Conservation (phyloP, 2,329 filamentous ascomycete species). For the Calonectria hawksworthii region DNA sequence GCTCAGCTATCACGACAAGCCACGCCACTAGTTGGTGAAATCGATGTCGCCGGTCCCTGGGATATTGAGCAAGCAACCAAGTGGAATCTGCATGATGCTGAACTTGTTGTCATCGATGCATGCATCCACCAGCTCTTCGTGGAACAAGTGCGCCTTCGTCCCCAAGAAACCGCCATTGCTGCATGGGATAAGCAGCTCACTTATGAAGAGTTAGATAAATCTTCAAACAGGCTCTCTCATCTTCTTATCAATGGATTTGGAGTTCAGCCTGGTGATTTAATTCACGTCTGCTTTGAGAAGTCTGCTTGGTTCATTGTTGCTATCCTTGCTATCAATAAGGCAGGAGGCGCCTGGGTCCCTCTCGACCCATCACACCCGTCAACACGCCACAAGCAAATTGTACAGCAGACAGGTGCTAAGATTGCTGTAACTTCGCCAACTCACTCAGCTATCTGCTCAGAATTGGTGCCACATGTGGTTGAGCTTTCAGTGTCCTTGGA, state of each 20-base stretch:
- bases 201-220: background rate
- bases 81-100: background rate
- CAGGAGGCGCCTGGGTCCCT: background rate
- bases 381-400: background rate
- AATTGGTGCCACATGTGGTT: background rate
- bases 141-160: background rate
- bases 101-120: background rate
- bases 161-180: background rate
- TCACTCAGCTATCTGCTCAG: background rate
- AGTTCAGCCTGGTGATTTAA: background rate
- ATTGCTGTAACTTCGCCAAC: background rate
- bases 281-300: conserved; percentile 2
- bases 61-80: background rate
- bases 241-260: background rate
- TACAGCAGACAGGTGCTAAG: background rate
- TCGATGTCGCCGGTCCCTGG: background rate
- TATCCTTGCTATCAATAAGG: background rate
- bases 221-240: background rate
- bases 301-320: background rate
- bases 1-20: background rate
- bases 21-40: background rate
- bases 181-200: background rate
- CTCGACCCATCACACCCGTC: background rate
- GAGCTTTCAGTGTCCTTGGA: background rate
- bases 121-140: background rate